Conservation (phyloP, 2,329 filamentous ascomycete genomes). For the Boeremia exigua region DNA sequence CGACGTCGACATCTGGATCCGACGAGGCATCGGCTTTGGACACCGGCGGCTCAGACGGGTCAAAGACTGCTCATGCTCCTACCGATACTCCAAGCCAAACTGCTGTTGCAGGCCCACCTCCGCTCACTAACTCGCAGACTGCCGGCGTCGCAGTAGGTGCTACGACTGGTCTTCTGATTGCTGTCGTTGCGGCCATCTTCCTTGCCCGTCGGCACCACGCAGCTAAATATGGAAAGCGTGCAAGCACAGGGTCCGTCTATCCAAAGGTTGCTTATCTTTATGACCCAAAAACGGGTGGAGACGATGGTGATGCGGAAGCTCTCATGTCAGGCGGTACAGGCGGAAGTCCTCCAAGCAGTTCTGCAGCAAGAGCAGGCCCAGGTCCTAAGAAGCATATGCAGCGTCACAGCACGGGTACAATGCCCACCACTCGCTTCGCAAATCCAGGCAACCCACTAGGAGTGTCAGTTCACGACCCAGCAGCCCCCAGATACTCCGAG, state of each 20-base stretch:
- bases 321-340: constrained; percentile 33
- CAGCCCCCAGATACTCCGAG: constrained; percentile 12
- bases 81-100: constrained; percentile 11
- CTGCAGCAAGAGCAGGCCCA: background rate
- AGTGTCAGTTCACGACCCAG: constrained; percentile 12
- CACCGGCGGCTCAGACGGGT: background rate
- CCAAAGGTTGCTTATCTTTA: constrained; percentile 44
- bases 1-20: background rate
- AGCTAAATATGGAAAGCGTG: constrained; percentile 27
- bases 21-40: background rate
- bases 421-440: constrained; percentile 13
- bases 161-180: constrained; percentile 41
- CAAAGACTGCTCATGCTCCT: constrained; percentile 5
- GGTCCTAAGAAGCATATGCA: background rate
- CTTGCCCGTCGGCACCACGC: constrained; percentile 41
- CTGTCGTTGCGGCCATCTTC: constrained; percentile 41
- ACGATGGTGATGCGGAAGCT: constrained; percentile 27
- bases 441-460: constrained; percentile 20
- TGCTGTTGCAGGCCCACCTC: constrained; percentile 21
- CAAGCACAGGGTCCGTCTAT: constrained; percentile 35
- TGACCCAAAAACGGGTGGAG: constrained; percentile 32
- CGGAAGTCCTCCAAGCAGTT: constrained; percentile 4
- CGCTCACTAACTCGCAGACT: constrained; percentile 39
- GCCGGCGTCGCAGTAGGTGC: constrained; percentile 45
- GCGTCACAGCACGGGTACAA: constrained; percentile 4